Base-by-base conservation (phyloP, 805 yeast genomes). In the Starmerella floricola region DNA sequence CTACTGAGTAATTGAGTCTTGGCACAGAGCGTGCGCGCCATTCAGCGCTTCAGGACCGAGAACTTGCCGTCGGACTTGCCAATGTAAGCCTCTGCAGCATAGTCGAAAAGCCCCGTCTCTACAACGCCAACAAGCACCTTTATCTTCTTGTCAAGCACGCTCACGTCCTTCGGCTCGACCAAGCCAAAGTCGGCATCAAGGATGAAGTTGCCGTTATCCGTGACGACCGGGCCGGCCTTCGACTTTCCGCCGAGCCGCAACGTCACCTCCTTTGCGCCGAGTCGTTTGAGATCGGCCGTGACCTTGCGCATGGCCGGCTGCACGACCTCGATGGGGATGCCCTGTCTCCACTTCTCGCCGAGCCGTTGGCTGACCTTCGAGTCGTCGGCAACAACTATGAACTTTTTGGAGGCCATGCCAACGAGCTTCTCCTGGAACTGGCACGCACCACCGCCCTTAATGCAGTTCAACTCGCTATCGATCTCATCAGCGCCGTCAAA, bases 361-460 rank as follows among this genome's bases (percentile, higher is more conserved):
- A 91, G 71, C 28, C 67, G 57, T 19, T 74, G 69, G 17, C 93
- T 76, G 56, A 75, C 78, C 65, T 91, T 91, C 57, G 95, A 71
- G 59, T 75, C 79, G 62, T 91, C 98, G 2, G 97, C 98, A 39
- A 91, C 96, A 17, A 88, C 71, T 21, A 91, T 68, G 57, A 88
- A 86, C 54, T 72, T 73, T 45, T 72, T 66, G 3, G 95, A 76
- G 47, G 84, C 75, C 43, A 74, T 71, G 15, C 95, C 95, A 12
- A 91, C 95, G 41, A 91, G 69, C 64, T 91, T 91, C 62, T 91
- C 99, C 65, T 88, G 98, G 65, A 91, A 79, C 49, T 86, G 68
- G 62, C 99, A 91, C 2, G 96, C 99, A 32, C 99, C 99, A 37
- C 99, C 99, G 52, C 99, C 99, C 64, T 91, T 91, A 60, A 91